A percentile compares a stretch with the other conserved stretches of the same genome.
Evolutionary conservation across 2,329 filamentous ascomycete genomes (phyloP).

Genomic region (Botryotinia calthae): DNA sequence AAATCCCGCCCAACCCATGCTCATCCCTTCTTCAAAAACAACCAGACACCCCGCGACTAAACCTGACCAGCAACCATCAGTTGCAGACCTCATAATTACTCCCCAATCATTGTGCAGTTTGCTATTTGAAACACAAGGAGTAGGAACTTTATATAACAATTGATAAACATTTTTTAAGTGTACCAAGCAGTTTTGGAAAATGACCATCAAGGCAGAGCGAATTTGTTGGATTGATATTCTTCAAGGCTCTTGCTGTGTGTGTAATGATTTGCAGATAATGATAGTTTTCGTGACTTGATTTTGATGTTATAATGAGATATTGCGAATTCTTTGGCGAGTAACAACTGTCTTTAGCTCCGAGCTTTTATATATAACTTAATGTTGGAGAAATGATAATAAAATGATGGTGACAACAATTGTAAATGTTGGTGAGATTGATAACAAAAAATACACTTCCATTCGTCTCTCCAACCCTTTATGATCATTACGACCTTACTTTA

Average conservation of each 20-base stretch:
- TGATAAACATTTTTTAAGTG: not conserved
- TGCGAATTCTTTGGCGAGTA: not conserved
- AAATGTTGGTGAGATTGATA: not conserved
- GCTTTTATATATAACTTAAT: not conserved
- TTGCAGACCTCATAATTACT: not conserved
- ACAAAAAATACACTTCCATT: not conserved
- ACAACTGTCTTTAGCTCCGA: not conserved
- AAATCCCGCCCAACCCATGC: not conserved
- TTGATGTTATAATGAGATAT: not conserved
- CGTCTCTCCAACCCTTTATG: fast-evolving
- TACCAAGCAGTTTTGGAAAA: not conserved
- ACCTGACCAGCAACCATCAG: not conserved
- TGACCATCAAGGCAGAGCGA: not conserved
- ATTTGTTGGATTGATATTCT: not conserved
- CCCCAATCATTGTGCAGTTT: not conserved
- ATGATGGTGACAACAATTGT: not conserved
- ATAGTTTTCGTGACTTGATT: not conserved
- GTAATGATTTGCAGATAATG: not conserved
- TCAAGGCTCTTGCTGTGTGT: not conserved
- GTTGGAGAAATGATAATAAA: not conserved
- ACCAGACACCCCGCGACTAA: not conserved
- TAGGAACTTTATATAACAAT: not conserved
- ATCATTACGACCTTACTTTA: not conserved
- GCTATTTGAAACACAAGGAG: not conserved
- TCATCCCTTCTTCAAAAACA: not conserved